A percentile compares a stretch with the other conserved stretches of the same genome.
phyloP scores from a whole-genome alignment of 1,139 yeast genomes.

The Williopsis jadinii region DNA sequence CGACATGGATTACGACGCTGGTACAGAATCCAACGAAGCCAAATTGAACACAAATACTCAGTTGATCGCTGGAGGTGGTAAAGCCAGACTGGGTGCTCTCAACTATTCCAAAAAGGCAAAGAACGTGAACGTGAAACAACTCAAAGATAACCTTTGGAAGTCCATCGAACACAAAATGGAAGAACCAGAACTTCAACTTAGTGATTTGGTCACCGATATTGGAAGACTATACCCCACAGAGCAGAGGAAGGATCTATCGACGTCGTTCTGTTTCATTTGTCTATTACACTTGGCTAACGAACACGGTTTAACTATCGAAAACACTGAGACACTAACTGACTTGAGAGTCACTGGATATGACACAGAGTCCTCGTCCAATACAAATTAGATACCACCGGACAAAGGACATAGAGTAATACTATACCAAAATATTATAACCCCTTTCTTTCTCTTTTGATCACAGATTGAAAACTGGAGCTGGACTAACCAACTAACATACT shows the following conservation, averaged over 20 bases:
- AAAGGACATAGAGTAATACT: no score
- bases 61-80: conserved; percentile 34
- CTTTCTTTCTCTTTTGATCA: no score
- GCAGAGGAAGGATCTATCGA: conserved; percentile 60
- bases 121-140: conserved; percentile 69
- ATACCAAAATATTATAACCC: no score
- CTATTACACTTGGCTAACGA: conserved; percentile 84
- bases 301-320: conserved; percentile 57
- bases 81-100: conserved; percentile 53
- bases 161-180: conserved; percentile 30
- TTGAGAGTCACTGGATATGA: conserved; percentile 8
- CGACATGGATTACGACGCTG: conserved; percentile 39
- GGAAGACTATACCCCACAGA: conserved; percentile 47
- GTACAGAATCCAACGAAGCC: conserved; percentile 11
- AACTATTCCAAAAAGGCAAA: conserved; percentile 78
- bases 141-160: conserved; percentile 83
- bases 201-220: conserved; percentile 42
- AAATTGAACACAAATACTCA: conserved; percentile 26
- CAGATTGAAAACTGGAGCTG: no score
- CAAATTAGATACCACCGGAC: no score
- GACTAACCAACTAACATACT: no score
- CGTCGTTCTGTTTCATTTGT: conserved; percentile 84
- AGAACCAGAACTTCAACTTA: conserved; percentile 29
- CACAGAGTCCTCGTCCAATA: no score
- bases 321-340: conserved; percentile 6